Base-by-base conservation (phyloP, 371 early-diverging fungal species). In the Zopfochytrium polystomum region DNA sequence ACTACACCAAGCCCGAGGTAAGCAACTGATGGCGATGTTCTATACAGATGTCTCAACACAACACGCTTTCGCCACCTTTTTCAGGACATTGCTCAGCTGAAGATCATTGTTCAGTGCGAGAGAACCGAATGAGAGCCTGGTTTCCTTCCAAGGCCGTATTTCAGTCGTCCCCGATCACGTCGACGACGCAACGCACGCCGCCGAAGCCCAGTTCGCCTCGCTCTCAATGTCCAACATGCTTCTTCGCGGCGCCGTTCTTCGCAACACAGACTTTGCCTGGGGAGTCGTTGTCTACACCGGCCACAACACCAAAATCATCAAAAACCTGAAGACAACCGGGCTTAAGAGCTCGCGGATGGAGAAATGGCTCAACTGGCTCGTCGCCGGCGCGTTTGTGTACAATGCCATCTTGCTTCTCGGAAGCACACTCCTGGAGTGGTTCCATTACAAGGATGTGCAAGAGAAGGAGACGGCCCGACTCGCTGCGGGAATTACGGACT, bases 331-430 rank as follows among this genome's bases (percentile, higher is more conserved):
- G 18, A 84, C 80, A 33, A 93, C 95, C 0, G 93, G 93, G 7
- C 87, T 86, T 35, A 99, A 99, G 71, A 88, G 90, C 50, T 93
- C 94, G 62, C 83, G 83, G 38, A 90, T 98, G 56, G 96, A 98
- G 65, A 85, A 83, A 52, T 86, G 86, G 53, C 86, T 97, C 66
- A 97, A 99, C 74, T 85, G 52, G 52, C 76, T 85, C 44, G 75
- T 82, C 27, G 61, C 77, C 33, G 70, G 73, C 13, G 72, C 71
- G 13, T 80, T 80, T 50, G 58, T 67, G 25, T 73, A 63, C 57
- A 79, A 79, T 61, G 65, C 63, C 2, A 35, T 68, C 7, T 27
- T 77, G 34, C 57, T 74, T 38, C 60, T 72, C 44, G 62, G 58
- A 13, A 55, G 55, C 31, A 51, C 68, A 4, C 32, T 58, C 42